Percentiles rank a stretch among this genome's conserved stretches.
phyloP scores from a whole-genome alignment of 2,329 filamentous ascomycete species.

The Claviceps spartinae region DNA sequence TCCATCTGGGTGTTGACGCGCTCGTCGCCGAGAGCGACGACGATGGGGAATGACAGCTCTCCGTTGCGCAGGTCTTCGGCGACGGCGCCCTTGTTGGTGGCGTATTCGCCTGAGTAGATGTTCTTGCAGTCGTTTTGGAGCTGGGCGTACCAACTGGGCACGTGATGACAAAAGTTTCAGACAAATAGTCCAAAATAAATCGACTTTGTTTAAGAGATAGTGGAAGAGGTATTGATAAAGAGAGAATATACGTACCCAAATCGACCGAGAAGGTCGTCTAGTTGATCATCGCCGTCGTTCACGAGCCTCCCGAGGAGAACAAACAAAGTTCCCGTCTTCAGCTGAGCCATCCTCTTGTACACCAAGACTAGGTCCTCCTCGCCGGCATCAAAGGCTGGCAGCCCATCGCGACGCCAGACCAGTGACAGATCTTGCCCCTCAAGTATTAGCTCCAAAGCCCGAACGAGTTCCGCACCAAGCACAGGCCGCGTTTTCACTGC shows the following conservation, averaged over 20 bases:
- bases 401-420: constrained; percentile 8
- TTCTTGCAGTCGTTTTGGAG: constrained; percentile 10
- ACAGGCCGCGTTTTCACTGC: constrained; percentile 6
- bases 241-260: constrained; percentile 5
- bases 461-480: constrained; percentile 6
- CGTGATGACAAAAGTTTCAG: background rate
- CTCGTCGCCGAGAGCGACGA: constrained; percentile 7
- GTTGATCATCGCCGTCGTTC: constrained; percentile 4
- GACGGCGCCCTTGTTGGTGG: constrained; percentile 7
- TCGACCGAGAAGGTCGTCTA: constrained; percentile 7
- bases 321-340: constrained; percentile 9
- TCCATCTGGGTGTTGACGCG: background rate
- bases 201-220: too few species aligned
- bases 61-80: constrained; percentile 9
- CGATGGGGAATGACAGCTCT: constrained; percentile 7
- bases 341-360: constrained; percentile 8
- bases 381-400: constrained; percentile 3
- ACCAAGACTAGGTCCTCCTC: constrained; percentile 1
- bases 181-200: too few species aligned
- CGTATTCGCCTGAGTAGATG: constrained; percentile 8
- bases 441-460: constrained; percentile 7
- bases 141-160: constrained; percentile 8
- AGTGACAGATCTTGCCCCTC: constrained; percentile 9
- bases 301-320: constrained; percentile 7
- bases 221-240: background rate